Evolutionary conservation across 2,329 filamentous ascomycete genomes (phyloP), one percentile per base, ranked within the genome.

Genomic region (Hypoxylon sp.): DNA sequence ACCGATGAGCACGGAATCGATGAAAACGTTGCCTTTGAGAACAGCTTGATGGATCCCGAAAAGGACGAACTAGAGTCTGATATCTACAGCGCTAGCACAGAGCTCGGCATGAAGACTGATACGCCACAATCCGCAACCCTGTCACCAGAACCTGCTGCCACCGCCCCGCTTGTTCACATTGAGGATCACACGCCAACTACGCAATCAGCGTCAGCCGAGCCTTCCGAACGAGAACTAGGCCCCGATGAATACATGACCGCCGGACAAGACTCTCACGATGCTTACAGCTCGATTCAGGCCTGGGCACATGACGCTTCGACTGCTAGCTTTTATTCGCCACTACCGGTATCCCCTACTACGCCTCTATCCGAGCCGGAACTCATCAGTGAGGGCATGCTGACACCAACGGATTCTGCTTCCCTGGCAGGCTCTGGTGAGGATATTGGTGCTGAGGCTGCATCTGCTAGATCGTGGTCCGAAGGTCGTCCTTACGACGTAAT

Each of bases 261-360:
- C 7, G 83, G 84, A 46, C 82, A 86, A 71, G 81, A 84, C 61
- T 78, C 77, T 8, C 64, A 74, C 20, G 76, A 85, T 13, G 84
- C 86, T 1, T 90, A 86, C 74, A 85, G 85, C 50, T 89, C 87
- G 1, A 90, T 91, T 71, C 88, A 91, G 75, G 89, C 89, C 0
- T 91, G 89, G 89, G 88, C 89, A 1, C 85, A 89, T 71, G 84
- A 89, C 71, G 80, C 83, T 64, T 86, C 85, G 3, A 81, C 81
- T 74, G 79, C 81, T 8, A 83, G 84, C 73, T 90, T 90, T 74
- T 90, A 90, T 81, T 90, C 88, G 5, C 88, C 88, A 3, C 82
- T 90, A 22, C 87, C 88, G 11, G 82, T 81, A 22, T 85, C 86
- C 1, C 86, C 85, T 1, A 80, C 81, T 3, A 82, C 82, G 6